These are phyloP conservation scores for Grosmannia clavigera DNA, from an alignment of 2,329 filamentous ascomycete genomes.

Conservation along the genomic window DNA sequence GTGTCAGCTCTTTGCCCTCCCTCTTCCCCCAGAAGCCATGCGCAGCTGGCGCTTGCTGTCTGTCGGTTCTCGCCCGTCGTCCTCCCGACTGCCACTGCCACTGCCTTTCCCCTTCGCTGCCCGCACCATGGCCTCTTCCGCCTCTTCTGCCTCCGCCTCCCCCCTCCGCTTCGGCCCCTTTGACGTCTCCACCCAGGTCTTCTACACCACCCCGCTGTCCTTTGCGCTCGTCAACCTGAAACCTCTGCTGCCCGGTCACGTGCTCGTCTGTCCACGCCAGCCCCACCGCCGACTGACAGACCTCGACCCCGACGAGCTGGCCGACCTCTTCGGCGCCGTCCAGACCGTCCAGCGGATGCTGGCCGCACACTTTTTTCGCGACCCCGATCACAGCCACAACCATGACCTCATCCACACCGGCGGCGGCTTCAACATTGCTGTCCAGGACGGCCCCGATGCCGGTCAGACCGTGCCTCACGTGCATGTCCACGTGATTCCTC, in stretches of 20 bases:
- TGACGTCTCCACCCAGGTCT: constrained; percentile 75
- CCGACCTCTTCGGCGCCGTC: constrained; percentile 77
- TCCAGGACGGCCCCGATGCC: constrained; percentile 85
- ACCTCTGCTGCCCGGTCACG: constrained; percentile 83
- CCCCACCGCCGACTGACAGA: constrained; percentile 62
- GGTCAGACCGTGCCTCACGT: constrained; percentile 92
- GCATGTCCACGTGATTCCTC: constrained; percentile 83
- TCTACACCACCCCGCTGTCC: constrained; percentile 65
- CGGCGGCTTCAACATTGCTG: constrained; percentile 73
- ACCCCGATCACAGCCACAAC: background rate
- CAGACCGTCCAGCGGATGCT: constrained; percentile 73
- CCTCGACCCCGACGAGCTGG: constrained; percentile 56
- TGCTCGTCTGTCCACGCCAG: constrained; percentile 70
- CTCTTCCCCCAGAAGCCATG: background rate
- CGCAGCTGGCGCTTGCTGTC: background rate
- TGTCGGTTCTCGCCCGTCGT: background rate
- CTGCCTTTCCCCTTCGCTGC: background rate
- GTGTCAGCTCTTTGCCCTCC: no score
- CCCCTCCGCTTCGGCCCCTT: constrained; percentile 61
- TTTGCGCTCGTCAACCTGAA: constrained; percentile 94
- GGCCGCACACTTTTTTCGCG: constrained; percentile 38
- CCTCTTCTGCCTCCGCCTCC: background rate
- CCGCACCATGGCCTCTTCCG: background rate
- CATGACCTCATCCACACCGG: constrained; percentile 21
- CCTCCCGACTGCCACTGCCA: background rate